Conservation (phyloP, 805 yeast genomes). For the Starmerella stellata region DNA sequence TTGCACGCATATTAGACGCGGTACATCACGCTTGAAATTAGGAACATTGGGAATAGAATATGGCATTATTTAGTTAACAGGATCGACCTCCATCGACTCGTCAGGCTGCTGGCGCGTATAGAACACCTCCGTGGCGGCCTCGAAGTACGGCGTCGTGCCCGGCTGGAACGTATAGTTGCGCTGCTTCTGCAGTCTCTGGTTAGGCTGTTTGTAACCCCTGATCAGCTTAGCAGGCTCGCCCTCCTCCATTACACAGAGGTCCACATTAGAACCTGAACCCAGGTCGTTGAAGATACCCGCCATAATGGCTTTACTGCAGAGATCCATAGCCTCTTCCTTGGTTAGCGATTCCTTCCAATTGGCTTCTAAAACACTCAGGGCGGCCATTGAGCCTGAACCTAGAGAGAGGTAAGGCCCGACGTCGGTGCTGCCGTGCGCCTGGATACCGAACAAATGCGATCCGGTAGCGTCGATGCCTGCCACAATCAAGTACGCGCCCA, state of each 20-base stretch:
- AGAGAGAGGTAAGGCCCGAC: constrained; percentile 81
- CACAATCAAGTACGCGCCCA: constrained; percentile 95
- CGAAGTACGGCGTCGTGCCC: constrained; percentile 79
- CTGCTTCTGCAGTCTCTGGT: constrained; percentile 65
- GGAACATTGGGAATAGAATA: no score
- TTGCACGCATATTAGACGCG: no score
- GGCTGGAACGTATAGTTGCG: constrained; percentile 68
- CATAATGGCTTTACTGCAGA: constrained; percentile 84
- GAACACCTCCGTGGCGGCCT: constrained; percentile 39
- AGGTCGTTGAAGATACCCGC: constrained; percentile 98
- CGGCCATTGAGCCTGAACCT: constrained; percentile 95
- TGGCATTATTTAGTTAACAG: constrained; percentile 11
- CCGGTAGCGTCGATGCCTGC: constrained; percentile 97
- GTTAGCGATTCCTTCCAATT: constrained; percentile 64
- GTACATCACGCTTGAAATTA: no score
- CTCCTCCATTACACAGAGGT: constrained; percentile 86
- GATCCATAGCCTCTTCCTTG: constrained; percentile 75
- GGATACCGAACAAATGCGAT: constrained; percentile 76
- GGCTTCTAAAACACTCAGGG: constrained; percentile 91
- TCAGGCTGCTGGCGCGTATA: constrained; percentile 28
- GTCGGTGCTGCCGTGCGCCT: constrained; percentile 97
- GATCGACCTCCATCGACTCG: constrained; percentile 37
- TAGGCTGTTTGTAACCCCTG: constrained; percentile 83
- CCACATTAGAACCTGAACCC: constrained; percentile 97
- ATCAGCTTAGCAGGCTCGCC: constrained; percentile 58